Percentiles rank a stretch among this genome's conserved stretches.
phyloP scores from a whole-genome alignment of 2,329 filamentous ascomycete genomes.

The Periconia macrospinosa region DNA sequence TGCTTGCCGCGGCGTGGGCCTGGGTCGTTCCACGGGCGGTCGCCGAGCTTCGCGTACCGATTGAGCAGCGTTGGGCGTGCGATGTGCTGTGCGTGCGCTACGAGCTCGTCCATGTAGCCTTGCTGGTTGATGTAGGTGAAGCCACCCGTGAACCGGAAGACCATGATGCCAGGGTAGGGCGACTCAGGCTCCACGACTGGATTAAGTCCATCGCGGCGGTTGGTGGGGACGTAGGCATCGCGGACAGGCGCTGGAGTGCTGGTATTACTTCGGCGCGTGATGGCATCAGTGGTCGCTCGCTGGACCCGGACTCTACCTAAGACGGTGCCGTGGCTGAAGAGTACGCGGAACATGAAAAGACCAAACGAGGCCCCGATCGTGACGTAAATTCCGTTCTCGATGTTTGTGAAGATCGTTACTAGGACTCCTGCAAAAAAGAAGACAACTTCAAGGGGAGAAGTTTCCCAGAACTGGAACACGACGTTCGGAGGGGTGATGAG shows the following conservation, averaged over 20 bases:
- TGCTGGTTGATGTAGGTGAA: conserved; percentile 97
- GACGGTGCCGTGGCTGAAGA: conserved; percentile 81
- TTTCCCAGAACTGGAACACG: conserved; percentile 92
- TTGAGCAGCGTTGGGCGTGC: conserved; percentile 77
- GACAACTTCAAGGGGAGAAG: conserved; percentile 84
- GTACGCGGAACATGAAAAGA: conserved; percentile 78
- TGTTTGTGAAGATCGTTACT: conserved; percentile 82
- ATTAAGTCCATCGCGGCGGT: conserved; percentile 88
- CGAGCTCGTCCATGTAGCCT: conserved; percentile 75
- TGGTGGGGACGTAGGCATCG: conserved; percentile 66
- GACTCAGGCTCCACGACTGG: conserved; percentile 76
- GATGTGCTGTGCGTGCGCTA: conserved; percentile 50
- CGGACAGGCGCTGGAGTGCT: conserved; percentile 14
- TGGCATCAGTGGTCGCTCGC: conserved; percentile 78
- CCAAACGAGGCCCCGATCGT: conserved; percentile 78
- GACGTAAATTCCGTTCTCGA: conserved; percentile 90
- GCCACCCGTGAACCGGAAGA: conserved; percentile 92
- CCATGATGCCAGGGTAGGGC: conserved; percentile 90
- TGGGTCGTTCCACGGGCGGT: conserved; percentile 94
- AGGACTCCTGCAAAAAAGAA: conserved; percentile 94
- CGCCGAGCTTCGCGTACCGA: conserved; percentile 60
- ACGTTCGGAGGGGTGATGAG: conserved; percentile 89
- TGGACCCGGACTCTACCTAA: conserved; percentile 77
- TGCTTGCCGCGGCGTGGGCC: conserved; percentile 66
- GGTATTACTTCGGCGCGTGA: conserved; percentile 49